These are phyloP conservation scores for Circinella umbellata DNA, from an alignment of 371 early-diverging fungal species.

Conservation along the genomic window DNA sequence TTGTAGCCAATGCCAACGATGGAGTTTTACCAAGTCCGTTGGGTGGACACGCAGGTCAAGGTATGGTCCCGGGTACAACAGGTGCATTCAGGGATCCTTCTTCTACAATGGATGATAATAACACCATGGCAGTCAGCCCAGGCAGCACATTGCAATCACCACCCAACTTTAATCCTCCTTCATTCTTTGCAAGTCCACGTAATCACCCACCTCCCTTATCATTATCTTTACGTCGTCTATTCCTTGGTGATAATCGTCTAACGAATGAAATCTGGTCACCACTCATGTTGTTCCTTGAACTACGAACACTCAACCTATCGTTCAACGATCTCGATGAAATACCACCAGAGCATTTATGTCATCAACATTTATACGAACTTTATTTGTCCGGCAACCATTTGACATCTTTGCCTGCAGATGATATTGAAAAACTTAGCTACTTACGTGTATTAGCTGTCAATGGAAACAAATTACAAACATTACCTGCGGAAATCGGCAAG, in stretches of 20 bases:
- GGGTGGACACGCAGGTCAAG: constrained; percentile 37
- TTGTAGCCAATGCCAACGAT: constrained; percentile 20
- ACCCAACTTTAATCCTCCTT: constrained; percentile 56
- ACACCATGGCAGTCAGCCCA: background rate
- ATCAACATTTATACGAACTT: constrained; percentile 70
- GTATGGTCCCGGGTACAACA: constrained; percentile 22
- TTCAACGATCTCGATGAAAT: constrained; percentile 88
- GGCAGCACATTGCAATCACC: constrained; percentile 27
- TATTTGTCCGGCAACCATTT: constrained; percentile 89
- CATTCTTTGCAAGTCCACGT: constrained; percentile 56
- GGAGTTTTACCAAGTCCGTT: constrained; percentile 23
- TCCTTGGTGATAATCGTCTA: constrained; percentile 82
- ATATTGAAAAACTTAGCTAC: constrained; percentile 75
- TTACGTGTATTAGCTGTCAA: constrained; percentile 83
- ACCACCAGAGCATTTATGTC: constrained; percentile 59
- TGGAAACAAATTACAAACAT: constrained; percentile 87
- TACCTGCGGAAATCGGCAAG: constrained; percentile 93
- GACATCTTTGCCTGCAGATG: constrained; percentile 85
- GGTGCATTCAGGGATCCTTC: background rate
- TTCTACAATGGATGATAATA: background rate
- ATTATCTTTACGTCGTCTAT: constrained; percentile 63
- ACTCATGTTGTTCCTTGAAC: constrained; percentile 71
- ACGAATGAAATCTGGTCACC: constrained; percentile 81
- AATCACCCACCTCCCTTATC: constrained; percentile 71
- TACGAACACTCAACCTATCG: constrained; percentile 80